Evolutionary conservation across 768 basidiomycete species (phyloP).

Genomic region (Panus rudis): DNA sequence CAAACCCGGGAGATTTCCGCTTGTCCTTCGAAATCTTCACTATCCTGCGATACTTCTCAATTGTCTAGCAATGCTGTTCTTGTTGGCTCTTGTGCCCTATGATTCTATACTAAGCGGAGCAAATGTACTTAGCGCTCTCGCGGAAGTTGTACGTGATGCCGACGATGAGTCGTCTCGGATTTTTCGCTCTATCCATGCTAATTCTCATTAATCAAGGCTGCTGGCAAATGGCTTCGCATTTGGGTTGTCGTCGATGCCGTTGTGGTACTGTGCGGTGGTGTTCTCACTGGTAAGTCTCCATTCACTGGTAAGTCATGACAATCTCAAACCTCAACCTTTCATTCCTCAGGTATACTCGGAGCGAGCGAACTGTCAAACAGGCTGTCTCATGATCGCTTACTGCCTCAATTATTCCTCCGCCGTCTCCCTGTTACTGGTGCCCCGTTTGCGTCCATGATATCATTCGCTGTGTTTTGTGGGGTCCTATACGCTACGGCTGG

Average conservation of each 20-base stretch:
- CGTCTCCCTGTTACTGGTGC: constrained; percentile 43
- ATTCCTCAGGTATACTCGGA: constrained; percentile 40
- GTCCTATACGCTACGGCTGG: constrained; percentile 54
- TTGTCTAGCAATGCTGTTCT: constrained; percentile 47
- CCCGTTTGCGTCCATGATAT: constrained; percentile 44
- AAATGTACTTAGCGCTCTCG: constrained; percentile 62
- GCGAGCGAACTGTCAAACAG: constrained; percentile 54
- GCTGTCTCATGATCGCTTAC: constrained; percentile 50
- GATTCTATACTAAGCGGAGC: constrained; percentile 39
- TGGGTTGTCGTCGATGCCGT: constrained; percentile 63
- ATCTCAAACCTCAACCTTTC: background rate
- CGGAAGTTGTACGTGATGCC: constrained; percentile 36
- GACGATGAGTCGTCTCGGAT: background rate
- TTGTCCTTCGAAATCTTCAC: constrained; percentile 61
- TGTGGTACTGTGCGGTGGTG: constrained; percentile 66
- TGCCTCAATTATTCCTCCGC: constrained; percentile 48
- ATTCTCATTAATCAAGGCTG: constrained; percentile 30
- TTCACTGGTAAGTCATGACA: constrained; percentile 5
- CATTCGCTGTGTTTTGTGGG: constrained; percentile 42
- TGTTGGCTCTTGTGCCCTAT: constrained; percentile 53
- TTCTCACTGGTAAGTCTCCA: constrained; percentile 47
- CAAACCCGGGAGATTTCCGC: constrained; percentile 45
- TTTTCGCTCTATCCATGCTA: background rate
- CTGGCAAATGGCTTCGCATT: constrained; percentile 53
- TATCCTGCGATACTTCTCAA: constrained; percentile 51